Evolutionary conservation across 1,284 basidiomycete genomes (phyloP).

Genomic region (Ustilago shanxiensis): DNA sequence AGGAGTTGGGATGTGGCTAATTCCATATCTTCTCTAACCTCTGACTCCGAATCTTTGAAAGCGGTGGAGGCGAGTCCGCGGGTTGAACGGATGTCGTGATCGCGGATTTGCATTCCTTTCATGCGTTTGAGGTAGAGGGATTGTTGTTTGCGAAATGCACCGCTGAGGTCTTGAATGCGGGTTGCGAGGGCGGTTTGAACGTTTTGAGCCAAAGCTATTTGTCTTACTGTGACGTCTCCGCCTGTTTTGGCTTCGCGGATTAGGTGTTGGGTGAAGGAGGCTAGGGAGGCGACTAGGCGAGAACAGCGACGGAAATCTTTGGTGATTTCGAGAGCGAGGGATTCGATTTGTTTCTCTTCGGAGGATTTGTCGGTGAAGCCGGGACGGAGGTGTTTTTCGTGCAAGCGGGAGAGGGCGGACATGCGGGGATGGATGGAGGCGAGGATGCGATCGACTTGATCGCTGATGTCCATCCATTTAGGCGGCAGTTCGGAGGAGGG

Average conservation of each 20-base stretch:
- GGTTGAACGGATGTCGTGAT: slow-evolving; percentile 52
- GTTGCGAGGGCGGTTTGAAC: slow-evolving; percentile 96
- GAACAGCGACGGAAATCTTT: slow-evolving; percentile 62
- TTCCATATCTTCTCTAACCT: slow-evolving; percentile 65
- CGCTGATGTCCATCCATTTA: slow-evolving; percentile 66
- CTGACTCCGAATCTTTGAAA: slow-evolving; percentile 55
- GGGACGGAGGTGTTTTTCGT: slow-evolving; percentile 93
- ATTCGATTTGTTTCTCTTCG: slow-evolving; percentile 94
- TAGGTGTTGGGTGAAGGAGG: slow-evolving; percentile 72
- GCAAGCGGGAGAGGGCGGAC: slow-evolving; percentile 86
- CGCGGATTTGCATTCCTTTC: slow-evolving; percentile 74
- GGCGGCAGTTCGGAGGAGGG: slow-evolving; percentile 57
- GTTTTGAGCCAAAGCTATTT: slow-evolving; percentile 80
- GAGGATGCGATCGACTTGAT: slow-evolving; percentile 61
- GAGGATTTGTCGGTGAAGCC: slow-evolving; percentile 93
- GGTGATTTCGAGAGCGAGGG: slow-evolving; percentile 87
- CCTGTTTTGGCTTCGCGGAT: slow-evolving; percentile 71
- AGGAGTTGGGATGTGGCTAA: slow-evolving; percentile 13
- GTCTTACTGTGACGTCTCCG: slow-evolving; percentile 54
- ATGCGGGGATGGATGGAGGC: slow-evolving; percentile 55
- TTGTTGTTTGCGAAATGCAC: slow-evolving; percentile 96
- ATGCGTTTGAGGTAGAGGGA: slow-evolving; percentile 92
- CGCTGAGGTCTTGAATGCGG: slow-evolving; percentile 91
- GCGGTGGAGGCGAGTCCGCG: slow-evolving; percentile 23
- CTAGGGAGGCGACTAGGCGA: slow-evolving; percentile 53